Evolutionary conservation across 129 eudicot genomes (phyloP).

Genomic region (Pulicaria dysenterica): DNA sequence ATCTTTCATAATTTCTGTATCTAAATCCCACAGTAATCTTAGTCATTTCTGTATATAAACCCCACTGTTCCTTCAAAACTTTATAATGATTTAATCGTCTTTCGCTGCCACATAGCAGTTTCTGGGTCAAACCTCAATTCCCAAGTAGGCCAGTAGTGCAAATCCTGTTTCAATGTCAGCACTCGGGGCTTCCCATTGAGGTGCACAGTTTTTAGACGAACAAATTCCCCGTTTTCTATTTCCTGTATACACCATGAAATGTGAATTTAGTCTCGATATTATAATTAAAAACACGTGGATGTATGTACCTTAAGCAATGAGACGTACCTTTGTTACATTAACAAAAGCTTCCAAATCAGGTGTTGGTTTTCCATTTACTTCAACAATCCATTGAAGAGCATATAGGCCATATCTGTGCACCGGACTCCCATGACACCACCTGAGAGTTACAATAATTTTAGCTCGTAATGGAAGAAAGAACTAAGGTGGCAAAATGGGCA

Average conservation of each 20-base stretch:
- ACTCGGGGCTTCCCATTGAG: constrained; percentile 89
- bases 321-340: constrained; percentile 74
- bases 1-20: constrained; percentile 5
- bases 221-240: constrained; percentile 73
- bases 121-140: constrained; percentile 76
- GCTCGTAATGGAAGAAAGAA: too few relatives aligned
- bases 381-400: constrained; percentile 97
- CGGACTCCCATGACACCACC: constrained; percentile 99
- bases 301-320: neutral
- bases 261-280: neutral
- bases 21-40: constrained; percentile 14
- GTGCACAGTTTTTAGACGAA: constrained; percentile 75
- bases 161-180: constrained; percentile 84
- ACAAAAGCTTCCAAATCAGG: constrained; percentile 85
- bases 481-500: too few relatives aligned
- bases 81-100: constrained; percentile 59
- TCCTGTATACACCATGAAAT: constrained; percentile 48
- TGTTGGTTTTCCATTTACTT: constrained; percentile 88
- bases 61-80: constrained; percentile 8
- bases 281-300: neutral
- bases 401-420: constrained; percentile 80
- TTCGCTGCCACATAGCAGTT: constrained; percentile 76
- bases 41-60: constrained; percentile 12
- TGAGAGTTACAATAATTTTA: constrained; percentile 29
- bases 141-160: constrained; percentile 98